Evolutionary conservation across 208 protist species (phyloP).

Genomic region (Leishmania guyanensis): DNA sequence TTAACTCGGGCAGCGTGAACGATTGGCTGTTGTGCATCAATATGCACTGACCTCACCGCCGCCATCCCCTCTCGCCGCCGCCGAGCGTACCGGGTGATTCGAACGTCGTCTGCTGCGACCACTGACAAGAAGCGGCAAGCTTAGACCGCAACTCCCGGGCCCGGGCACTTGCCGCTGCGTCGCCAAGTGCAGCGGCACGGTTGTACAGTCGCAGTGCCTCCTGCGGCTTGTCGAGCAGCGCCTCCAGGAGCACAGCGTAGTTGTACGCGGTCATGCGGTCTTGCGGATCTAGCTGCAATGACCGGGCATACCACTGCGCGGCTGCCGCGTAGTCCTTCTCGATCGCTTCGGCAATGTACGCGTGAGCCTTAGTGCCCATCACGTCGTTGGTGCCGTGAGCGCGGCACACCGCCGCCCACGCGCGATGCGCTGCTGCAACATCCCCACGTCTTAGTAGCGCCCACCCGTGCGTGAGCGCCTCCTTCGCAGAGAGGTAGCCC

Average conservation of each 20-base stretch:
- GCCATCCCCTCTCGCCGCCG: background rate
- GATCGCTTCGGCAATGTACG: slow-evolving; percentile 72
- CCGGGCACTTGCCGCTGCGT: slow-evolving; percentile 50
- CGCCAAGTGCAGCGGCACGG: slow-evolving; percentile 52
- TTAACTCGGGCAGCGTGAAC: background rate
- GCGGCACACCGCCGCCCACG: slow-evolving; percentile 51
- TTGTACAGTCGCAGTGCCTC: slow-evolving; percentile 62
- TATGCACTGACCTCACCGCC: background rate
- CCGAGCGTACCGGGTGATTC: background rate
- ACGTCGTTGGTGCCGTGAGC: slow-evolving; percentile 38
- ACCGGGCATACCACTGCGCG: slow-evolving; percentile 57
- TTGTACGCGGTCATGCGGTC: slow-evolving; percentile 84
- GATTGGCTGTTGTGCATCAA: background rate
- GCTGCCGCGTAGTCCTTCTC: slow-evolving; percentile 70
- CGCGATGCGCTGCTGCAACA: slow-evolving; percentile 41
- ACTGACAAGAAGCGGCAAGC: background rate
- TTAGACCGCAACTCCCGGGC: slow-evolving; percentile 49
- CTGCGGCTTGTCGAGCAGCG: slow-evolving; percentile 47
- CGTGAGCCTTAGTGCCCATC: slow-evolving; percentile 59
- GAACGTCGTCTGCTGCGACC: background rate
- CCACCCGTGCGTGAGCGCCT: slow-evolving; percentile 64
- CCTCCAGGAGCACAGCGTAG: slow-evolving; percentile 81
- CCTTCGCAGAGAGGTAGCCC: slow-evolving; percentile 22
- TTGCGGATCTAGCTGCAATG: slow-evolving; percentile 60
- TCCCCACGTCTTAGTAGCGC: slow-evolving; percentile 56